Evolutionary conservation across 2,329 filamentous ascomycete species (phyloP).

Genomic region (Beauveria brongniartii): DNA sequence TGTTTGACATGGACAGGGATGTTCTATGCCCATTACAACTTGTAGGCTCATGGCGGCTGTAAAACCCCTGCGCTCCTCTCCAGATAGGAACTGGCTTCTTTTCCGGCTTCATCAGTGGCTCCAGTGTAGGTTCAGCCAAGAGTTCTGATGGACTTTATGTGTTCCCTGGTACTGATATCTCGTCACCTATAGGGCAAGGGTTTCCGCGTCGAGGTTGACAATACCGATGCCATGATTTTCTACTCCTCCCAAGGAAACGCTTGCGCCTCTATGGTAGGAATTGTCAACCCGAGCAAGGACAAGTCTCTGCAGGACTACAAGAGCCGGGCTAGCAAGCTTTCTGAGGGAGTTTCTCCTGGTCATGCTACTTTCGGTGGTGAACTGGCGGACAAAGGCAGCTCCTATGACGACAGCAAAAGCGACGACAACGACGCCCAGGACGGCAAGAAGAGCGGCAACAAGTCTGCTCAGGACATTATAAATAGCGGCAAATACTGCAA

Average conservation of each 20-base stretch:
- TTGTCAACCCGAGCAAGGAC: constrained; percentile 26
- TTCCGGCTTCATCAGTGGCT: constrained; percentile 26
- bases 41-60: no score
- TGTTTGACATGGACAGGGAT: no score
- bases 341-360: constrained; percentile 21
- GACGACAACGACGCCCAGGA: background rate
- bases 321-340: constrained; percentile 20
- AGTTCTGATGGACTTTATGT: no score
- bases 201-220: constrained; percentile 26
- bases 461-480: constrained; percentile 1
- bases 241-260: constrained; percentile 32
- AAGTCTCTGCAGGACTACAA: constrained; percentile 25
- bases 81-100: constrained; percentile 28
- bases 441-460: background rate
- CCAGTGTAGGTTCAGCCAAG: constrained; percentile 19
- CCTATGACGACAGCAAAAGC: constrained; percentile 10
- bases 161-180: background rate
- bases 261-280: constrained; percentile 31
- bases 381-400: constrained; percentile 18
- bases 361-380: constrained; percentile 22
- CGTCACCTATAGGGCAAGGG: constrained; percentile 21
- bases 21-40: no score
- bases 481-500: constrained; percentile 9
- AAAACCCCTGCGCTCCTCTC: constrained; percentile 27
- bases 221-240: constrained; percentile 27